Base-by-base conservation (phyloP, 208 protist species). In the Acanthamoeba comandoni region DNA sequence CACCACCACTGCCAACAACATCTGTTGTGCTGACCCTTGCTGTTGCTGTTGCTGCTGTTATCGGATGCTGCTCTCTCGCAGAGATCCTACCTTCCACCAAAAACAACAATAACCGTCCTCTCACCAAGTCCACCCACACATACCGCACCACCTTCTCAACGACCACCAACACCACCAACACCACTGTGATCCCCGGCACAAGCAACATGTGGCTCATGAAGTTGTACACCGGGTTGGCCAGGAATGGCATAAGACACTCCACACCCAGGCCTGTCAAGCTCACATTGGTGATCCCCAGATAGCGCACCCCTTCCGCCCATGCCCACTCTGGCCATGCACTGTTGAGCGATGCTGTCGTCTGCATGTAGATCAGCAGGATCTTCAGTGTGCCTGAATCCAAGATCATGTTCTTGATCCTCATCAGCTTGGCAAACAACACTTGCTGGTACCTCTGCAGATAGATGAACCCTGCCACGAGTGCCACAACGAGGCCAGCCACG, bases 311-410 rank as follows among this genome's bases (percentile, higher is more conserved):
- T 35, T 77, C 55, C n/a, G 69, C 26, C 69, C 49, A 35, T 17
- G 69, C 69, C 69, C 69, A 77, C 69, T 77, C 35, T 13, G 69
- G 69, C 69, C 69, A 77, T 19, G 55, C 43, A 48, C 69, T 52
- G 69, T 77, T 77, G 69, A 77, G 69, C 69, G 69, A 77, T 4
- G 69, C 1, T 48, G 69, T 77, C 12, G 69, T 77, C 69, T 77
- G 69, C 5, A 77, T 48, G 31, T 57, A 77, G 69, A 77, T 48
- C 4, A 77, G 69, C 69, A 77, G 39, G 15, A 77, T 52, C 69
- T 77, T 77, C 43, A 77, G 69, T 48, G 69, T 77, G 69, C 69
- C 69, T 48, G 69, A 77, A 24, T 77, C 69, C 12, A 77, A 48
- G 15, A 77, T 77, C 43, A 77, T 77, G 4, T 17, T 48, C 3